Evolutionary conservation across 2,329 filamentous ascomycete species (phyloP), one percentile per base, ranked within the genome.

Genomic region (Aspergillus sergii): DNA sequence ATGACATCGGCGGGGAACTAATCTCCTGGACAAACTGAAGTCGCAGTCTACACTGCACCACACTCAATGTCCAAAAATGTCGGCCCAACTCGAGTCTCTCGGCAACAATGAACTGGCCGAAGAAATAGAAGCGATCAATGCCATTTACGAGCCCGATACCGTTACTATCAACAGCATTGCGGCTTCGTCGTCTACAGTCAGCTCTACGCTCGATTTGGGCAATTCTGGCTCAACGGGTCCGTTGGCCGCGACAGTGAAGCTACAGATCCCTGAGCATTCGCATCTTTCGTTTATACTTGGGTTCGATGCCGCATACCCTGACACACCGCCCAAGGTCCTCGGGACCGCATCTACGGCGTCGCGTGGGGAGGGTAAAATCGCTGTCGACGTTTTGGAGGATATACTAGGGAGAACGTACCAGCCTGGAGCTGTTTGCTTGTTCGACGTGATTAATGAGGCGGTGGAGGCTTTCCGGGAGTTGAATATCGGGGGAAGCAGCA

Each of bases 381-480:
- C 93, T 57, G 83, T 94, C n/a, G 85, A 86, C 2, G 78, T 91
- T 2, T 89, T 95, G 62, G 83, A 88, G 34, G 82, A 88, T 41
- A 88, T 90, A 0, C 79, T 97, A 36, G 83, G 81, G 1, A 81
- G 83, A n/a, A 85, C 91, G 5, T 97, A 89, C 76, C 83, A 85
- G 58, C 85, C 88, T 0, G 93, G 93, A 0, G 85, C 88, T 58
- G 93, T 96, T 26, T 97, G 94, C 72, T 81, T 99, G 3, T 99
- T 94, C 72, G 94, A 97, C 74, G 85, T 96, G n/a, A 85, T 97
- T 43, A 94, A 97, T 68, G 86, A 86, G 68, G 80, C 80, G 0
- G 76, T 76, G 36, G 82, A 82, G 64, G 73, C 78, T 3, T 76
- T 85, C 7, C 78, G 80, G 72, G 90, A 91, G 72, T 80, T 91